Conservation (phyloP, 129 eudicot species). For the Scalesia atractyloides region DNA sequence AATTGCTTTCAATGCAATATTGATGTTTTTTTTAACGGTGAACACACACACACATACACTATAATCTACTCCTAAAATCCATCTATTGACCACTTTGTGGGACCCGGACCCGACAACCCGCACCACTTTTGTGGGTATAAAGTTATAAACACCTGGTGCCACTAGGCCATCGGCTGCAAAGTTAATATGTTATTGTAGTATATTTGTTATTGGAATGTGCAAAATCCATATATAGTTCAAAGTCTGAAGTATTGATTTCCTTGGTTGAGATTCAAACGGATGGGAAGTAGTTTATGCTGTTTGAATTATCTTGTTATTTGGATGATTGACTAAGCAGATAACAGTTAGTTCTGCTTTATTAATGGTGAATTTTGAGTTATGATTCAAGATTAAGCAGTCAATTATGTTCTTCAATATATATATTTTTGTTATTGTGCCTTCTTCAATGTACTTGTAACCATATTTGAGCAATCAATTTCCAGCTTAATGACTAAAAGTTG, state of each 20-base stretch:
- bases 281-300: neutral
- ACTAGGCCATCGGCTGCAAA: too few species aligned
- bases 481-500: neutral
- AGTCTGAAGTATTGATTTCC: neutral
- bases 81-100: too few species aligned
- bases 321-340: neutral
- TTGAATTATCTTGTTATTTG: neutral
- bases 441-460: conserved; percentile 13
- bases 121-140: too few species aligned
- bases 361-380: neutral
- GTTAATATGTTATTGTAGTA: neutral
- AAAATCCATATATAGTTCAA: conserved; percentile 2
- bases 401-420: neutral
- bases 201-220: neutral
- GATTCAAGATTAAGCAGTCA: neutral
- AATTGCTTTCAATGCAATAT: neutral
- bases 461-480: neutral
- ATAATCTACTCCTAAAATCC: too few species aligned
- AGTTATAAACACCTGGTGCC: too few species aligned
- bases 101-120: too few species aligned
- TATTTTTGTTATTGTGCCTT: conserved; percentile 2
- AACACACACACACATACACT: too few species aligned
- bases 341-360: neutral
- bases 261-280: neutral
- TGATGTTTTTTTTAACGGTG: too few species aligned